phyloP scores from a whole-genome alignment of 257 asterid species.

The Nicotiana tabacum region DNA sequence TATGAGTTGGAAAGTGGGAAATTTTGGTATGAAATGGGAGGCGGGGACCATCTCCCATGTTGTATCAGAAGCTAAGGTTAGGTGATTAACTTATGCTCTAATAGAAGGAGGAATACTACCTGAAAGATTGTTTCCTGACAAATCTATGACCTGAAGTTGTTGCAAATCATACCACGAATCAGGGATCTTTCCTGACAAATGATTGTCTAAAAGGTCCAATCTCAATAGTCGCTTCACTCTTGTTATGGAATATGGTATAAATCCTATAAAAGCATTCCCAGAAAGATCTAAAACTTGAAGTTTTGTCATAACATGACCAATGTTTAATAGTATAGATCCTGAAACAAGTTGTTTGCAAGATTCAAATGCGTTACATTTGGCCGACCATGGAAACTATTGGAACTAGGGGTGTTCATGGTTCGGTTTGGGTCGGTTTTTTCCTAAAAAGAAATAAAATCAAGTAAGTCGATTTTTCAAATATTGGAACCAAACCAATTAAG shows the following conservation, averaged over 20 bases:
- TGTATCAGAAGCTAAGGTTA: too few species aligned
- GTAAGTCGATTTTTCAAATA: too few species aligned
- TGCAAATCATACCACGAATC: not conserved
- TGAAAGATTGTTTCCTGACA: conserved; percentile 14
- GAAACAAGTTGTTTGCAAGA: conserved; percentile 5
- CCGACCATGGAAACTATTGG: not conserved
- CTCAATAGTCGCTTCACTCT: not conserved
- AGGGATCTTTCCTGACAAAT: conserved; percentile 11
- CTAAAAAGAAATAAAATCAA: too few species aligned
- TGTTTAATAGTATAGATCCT: not conserved
- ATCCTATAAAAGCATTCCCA: conserved; percentile 7
- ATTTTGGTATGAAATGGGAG: too few species aligned
- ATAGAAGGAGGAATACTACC: conserved; percentile 8
- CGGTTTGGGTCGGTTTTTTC: too few species aligned
- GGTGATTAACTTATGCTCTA: too few species aligned
- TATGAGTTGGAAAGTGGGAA: too few species aligned
- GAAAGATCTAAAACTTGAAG: conserved; percentile 1
- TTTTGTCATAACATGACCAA: not conserved
- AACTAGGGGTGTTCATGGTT: too few species aligned
- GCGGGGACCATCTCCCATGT: too few species aligned
- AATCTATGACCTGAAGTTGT: conserved; percentile 7
- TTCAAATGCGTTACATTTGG: not conserved
- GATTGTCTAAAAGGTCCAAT: conserved; percentile 7
- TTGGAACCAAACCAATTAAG: too few species aligned
- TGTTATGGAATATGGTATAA: not conserved